Percentiles rank a stretch among this genome's conserved stretches.
Evolutionary conservation across 192 early-diverging fungal genomes (phyloP).

Genomic region (Coemansia sp.): DNA sequence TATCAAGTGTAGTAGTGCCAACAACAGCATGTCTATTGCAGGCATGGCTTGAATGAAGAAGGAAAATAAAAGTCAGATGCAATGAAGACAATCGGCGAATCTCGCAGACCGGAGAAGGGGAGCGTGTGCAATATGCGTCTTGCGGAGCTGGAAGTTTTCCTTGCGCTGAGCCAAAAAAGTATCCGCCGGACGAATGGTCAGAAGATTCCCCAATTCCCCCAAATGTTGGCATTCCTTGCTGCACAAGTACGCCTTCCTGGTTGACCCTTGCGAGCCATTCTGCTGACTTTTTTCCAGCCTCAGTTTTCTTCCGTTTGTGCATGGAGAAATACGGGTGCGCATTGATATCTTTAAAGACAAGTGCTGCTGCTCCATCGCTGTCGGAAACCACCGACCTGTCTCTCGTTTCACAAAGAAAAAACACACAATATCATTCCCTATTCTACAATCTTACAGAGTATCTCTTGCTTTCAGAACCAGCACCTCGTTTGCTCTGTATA

Average conservation of each 20-base stretch:
- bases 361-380: not conserved
- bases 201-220: slow-evolving; percentile 4
- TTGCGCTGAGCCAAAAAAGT: not conserved
- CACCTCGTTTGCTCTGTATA: not conserved
- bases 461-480: not conserved
- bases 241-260: not conserved
- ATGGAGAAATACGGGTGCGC: not conserved
- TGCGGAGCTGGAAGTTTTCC: not conserved
- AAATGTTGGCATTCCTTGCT: slow-evolving; percentile 1
- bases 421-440: not conserved
- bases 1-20: not conserved
- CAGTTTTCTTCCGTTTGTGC: not conserved
- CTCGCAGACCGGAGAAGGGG: slow-evolving; percentile 18
- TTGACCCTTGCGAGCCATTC: not conserved
- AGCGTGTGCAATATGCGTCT: slow-evolving; percentile 4
- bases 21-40: not conserved
- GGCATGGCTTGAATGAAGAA: not conserved
- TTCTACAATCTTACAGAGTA: not conserved
- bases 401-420: not conserved
- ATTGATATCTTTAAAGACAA: not conserved
- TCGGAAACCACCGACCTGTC: not conserved
- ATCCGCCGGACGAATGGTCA: not conserved
- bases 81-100: slow-evolving; percentile 4
- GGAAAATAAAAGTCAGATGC: slow-evolving; percentile 6
- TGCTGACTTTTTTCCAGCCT: not conserved